These are phyloP conservation scores for Leishmania gerbilli DNA, from an alignment of 208 protist genomes.

Conservation along the genomic window DNA sequence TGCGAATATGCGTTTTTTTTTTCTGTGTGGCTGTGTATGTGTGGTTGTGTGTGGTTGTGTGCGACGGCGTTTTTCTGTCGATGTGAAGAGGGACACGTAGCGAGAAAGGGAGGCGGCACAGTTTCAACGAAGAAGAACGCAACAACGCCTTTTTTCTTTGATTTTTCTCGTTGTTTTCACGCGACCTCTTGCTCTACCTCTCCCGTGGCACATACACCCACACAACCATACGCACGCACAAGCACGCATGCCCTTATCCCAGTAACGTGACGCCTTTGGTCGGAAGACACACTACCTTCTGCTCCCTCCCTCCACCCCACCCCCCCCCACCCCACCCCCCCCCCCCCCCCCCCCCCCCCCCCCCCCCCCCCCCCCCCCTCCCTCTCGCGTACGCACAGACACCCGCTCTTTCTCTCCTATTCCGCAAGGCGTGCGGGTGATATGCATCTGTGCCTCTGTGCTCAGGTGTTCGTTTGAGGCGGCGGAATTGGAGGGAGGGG, in stretches of 20 bases:
- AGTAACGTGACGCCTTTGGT: background rate
- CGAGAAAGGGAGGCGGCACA: background rate
- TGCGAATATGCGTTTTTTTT: background rate
- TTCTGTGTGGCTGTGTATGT: background rate
- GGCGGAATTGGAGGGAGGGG: no score
- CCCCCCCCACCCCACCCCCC: no score
- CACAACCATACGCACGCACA: background rate
- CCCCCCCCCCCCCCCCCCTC: no score
- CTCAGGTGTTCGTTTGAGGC: background rate
- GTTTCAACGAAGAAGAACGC: background rate
- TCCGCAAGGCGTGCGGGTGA: background rate
- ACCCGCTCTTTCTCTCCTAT: background rate
- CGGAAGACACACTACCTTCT: background rate
- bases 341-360: no score
- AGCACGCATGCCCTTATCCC: background rate
- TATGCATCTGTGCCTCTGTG: slow-evolving; percentile 3
- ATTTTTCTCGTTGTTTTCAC: background rate
- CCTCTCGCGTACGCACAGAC: background rate
- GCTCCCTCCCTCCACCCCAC: background rate
- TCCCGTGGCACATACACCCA: background rate
- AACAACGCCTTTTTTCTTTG: background rate
- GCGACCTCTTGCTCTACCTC: background rate
- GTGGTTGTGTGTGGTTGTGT: background rate
- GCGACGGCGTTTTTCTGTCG: background rate
- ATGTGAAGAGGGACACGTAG: background rate